Evolutionary conservation across 1,284 basidiomycete species (phyloP).

Genomic region (Heliocybe sulcata): DNA sequence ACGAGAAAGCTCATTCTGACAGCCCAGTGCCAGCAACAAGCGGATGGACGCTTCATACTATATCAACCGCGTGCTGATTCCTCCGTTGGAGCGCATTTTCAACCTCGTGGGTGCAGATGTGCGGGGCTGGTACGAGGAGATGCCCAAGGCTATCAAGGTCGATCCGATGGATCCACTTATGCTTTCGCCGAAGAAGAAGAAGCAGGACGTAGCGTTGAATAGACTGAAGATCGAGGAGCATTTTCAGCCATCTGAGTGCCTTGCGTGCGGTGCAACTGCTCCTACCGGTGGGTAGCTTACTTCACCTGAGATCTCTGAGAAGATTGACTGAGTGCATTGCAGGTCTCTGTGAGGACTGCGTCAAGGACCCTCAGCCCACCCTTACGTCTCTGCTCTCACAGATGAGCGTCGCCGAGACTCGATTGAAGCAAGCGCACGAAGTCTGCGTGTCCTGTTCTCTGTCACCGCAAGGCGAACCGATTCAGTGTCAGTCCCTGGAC

Average conservation of each 20-base stretch:
- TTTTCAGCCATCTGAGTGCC: conserved; percentile 67
- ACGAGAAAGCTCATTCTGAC: conserved; percentile 6
- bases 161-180: conserved; percentile 24
- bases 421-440: conserved; percentile 48
- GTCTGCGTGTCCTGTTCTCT: conserved; percentile 70
- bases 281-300: conserved; percentile 36
- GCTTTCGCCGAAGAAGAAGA: conserved; percentile 41
- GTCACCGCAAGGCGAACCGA: conserved; percentile 48
- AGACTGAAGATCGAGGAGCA: conserved; percentile 65
- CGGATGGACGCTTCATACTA: conserved; percentile 87
- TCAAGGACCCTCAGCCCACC: conserved; percentile 42
- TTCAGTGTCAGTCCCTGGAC: conserved; percentile 77
- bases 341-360: conserved; percentile 71
- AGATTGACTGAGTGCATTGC: conserved; percentile 2
- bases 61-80: conserved; percentile 82
- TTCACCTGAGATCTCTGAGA: neutral
- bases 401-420: conserved; percentile 51
- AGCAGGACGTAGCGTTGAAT: conserved; percentile 24
- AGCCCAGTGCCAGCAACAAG: conserved; percentile 34
- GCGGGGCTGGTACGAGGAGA: conserved; percentile 81
- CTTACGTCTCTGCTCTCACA: conserved; percentile 52
- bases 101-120: conserved; percentile 91
- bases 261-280: conserved; percentile 57
- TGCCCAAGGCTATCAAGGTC: conserved; percentile 57
- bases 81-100: conserved; percentile 86